These are phyloP conservation scores for Nemania sp. DNA, from an alignment of 2,329 filamentous ascomycete species.

Conservation along the genomic window DNA sequence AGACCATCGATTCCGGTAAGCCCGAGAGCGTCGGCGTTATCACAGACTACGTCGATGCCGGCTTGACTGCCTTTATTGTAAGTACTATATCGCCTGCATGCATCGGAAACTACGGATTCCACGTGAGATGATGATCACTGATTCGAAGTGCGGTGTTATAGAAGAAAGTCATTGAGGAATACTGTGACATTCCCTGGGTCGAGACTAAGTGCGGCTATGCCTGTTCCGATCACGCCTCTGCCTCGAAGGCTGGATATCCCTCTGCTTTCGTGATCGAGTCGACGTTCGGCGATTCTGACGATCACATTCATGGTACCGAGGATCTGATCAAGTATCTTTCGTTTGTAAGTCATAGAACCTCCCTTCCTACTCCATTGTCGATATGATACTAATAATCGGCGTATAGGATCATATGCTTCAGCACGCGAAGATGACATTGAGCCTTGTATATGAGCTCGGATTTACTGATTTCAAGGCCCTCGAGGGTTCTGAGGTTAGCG, in stretches of 20 bases:
- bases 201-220: constrained; percentile 90
- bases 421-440: constrained; percentile 82
- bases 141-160: not conserved
- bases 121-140: not conserved
- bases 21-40: constrained; percentile 90
- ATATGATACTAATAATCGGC: constrained; percentile 1
- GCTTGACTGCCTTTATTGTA: constrained; percentile 79
- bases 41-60: constrained; percentile 83
- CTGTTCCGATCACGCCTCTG: constrained; percentile 74
- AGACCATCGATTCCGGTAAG: constrained; percentile 79
- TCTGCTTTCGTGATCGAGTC: constrained; percentile 78
- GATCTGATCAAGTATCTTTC: constrained; percentile 73
- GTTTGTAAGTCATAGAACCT: constrained; percentile 50
- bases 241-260: constrained; percentile 73
- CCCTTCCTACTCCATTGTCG: not conserved
- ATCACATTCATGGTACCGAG: constrained; percentile 71
- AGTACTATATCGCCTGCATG: constrained; percentile 1
- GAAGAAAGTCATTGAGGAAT: constrained; percentile 81
- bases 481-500: constrained; percentile 40
- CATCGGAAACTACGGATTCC: too few species aligned
- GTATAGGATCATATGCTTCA: constrained; percentile 79
- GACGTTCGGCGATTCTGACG: constrained; percentile 66
- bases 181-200: constrained; percentile 86
- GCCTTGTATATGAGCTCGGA: constrained; percentile 81
- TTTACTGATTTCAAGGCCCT: constrained; percentile 68